Base-by-base conservation (phyloP, 2,329 filamentous ascomycete genomes). In the Diaporthe destruens region DNA sequence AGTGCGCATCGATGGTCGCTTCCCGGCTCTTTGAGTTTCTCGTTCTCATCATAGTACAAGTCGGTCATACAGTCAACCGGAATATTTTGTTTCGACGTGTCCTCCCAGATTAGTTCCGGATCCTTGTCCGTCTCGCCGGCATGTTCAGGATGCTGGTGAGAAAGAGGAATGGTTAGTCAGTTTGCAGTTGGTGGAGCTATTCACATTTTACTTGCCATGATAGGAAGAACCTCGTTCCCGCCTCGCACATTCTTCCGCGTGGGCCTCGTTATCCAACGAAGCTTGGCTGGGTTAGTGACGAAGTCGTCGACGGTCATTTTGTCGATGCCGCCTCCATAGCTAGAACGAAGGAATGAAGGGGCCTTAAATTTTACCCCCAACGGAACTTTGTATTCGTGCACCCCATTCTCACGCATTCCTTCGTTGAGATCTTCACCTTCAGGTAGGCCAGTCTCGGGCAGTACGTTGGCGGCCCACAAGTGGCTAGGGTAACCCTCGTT, bases 21-120 rank as follows among this genome's bases (percentile, higher is more conserved):
- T 6, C 12, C 36, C 8, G 67, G 67, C 12, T 49, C 34, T 1
- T 51, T 11, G 18, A 69, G n/a, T 1, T 49, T 23, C 0, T 23
- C 51, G 0, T 32, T 3, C 1, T 49, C 11, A 7, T 70, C 68
- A 3, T 32, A 39, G 16, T 61, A 70, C 25, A 18, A 71, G 42
- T 71, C 68, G 25, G 68, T 49, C n/a, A 71, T 8, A 47, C 68
- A 71, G 5, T 71, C 44, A 20, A n/a, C 5, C 4, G 68, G 68
- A 16, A 61, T 18, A 0, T 23, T 12, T n/a, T 61, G n/a, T 3
- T 63, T 9, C 1, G 3, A 51, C 20, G 20, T 8, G 8, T 59
- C 29, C 4, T 59, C 39, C 42, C 55, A 57, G 2, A 69, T 6
- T 3, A 69, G 20, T 6, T 18, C 2, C 6, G 54, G 42, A 2